A percentile compares a stretch with the other conserved stretches of the same genome.
phyloP scores from a whole-genome alignment of 768 basidiomycete species.

The Boletus rubescentipes region DNA sequence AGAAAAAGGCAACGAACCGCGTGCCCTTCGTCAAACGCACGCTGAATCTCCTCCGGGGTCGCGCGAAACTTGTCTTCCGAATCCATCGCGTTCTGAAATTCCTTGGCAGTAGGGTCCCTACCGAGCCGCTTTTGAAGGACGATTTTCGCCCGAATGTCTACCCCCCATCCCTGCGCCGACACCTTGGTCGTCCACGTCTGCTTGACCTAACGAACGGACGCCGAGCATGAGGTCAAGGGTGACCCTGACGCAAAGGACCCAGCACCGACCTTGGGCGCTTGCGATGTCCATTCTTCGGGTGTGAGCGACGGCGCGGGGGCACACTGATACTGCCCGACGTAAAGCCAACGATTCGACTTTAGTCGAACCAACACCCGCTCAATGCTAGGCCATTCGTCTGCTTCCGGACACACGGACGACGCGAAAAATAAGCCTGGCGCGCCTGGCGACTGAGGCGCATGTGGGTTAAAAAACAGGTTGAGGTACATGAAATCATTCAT shows the following conservation, averaged over 20 bases:
- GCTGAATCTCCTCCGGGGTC: conserved; percentile 12
- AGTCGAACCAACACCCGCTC: conserved; percentile 14
- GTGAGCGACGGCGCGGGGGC: conserved; percentile 8
- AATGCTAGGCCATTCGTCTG: neutral
- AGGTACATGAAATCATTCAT: conserved; percentile 20
- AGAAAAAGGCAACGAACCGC: neutral
- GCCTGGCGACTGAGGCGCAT: conserved; percentile 18
- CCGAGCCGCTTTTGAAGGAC: conserved; percentile 15
- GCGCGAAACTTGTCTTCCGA: conserved; percentile 13
- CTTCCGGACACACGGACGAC: neutral
- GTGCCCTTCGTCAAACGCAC: conserved; percentile 17
- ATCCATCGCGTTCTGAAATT: neutral
- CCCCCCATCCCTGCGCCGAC: conserved; percentile 11
- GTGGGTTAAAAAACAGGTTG: conserved; percentile 18
- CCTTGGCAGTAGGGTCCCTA: conserved; percentile 12
- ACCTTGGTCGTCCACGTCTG: conserved; percentile 21
- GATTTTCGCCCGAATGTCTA: conserved; percentile 15
- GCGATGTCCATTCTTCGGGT: conserved; percentile 17
- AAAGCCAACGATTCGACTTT: conserved; percentile 15
- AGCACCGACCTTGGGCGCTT: conserved; percentile 8
- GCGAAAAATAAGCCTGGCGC: conserved; percentile 18
- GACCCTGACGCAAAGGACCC: neutral
- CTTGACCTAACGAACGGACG: conserved; percentile 9
- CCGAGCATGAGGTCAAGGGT: neutral
- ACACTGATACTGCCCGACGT: conserved; percentile 21